These are phyloP conservation scores for Trebouxiophyceae sp. DNA, from an alignment of 163 green algal genomes.

Conservation along the genomic window DNA sequence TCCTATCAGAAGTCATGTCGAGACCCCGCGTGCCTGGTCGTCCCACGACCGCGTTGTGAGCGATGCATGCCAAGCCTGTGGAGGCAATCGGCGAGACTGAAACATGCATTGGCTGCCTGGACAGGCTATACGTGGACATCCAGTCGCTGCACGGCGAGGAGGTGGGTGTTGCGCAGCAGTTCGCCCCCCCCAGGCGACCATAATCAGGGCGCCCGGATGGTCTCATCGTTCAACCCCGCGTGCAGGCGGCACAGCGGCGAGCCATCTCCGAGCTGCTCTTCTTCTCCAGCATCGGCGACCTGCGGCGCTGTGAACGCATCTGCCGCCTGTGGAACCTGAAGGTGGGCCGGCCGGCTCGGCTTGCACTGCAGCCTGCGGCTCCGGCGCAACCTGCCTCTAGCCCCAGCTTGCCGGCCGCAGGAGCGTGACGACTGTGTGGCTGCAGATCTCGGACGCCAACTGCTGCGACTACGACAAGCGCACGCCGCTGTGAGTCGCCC, in stretches of 20 bases:
- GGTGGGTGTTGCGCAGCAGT: too few relatives aligned
- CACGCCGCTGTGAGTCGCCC: conserved; percentile 39
- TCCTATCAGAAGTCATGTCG: too few relatives aligned
- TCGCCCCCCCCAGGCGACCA: too few relatives aligned
- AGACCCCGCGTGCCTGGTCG: too few relatives aligned
- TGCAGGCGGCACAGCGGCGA: conserved; percentile 61
- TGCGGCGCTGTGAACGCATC: conserved; percentile 65
- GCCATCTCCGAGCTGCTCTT: conserved; percentile 86
- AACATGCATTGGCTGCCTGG: too few relatives aligned
- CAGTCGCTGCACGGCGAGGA: conserved; percentile 9
- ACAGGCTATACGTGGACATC: background rate
- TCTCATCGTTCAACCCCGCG: too few relatives aligned
- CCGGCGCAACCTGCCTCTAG: background rate
- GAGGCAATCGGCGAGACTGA: too few relatives aligned
- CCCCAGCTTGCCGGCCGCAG: background rate
- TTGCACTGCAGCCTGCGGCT: too few relatives aligned
- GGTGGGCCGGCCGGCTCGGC: conserved; percentile 14
- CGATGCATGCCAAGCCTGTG: too few relatives aligned
- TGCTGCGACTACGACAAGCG: conserved; percentile 60
- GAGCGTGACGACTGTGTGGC: background rate
- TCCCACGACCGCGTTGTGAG: too few relatives aligned
- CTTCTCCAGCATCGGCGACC: conserved; percentile 76
- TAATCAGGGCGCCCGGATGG: background rate
- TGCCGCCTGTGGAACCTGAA: conserved; percentile 67
- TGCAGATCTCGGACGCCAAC: conserved; percentile 28